Base-by-base conservation (phyloP, 2,329 filamentous ascomycete genomes). In the Pezicula neosporulosa region DNA sequence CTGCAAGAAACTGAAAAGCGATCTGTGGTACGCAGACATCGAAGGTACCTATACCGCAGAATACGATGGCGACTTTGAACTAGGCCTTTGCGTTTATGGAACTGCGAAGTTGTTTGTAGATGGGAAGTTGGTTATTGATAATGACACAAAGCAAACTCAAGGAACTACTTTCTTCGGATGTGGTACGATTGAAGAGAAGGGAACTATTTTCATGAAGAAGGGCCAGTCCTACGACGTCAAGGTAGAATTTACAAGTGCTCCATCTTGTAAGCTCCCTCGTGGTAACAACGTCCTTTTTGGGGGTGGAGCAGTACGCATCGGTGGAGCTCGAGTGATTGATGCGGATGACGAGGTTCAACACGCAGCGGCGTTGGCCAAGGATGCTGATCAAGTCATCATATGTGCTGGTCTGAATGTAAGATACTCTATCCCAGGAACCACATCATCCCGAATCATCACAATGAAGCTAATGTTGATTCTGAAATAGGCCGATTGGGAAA, bases 351-450 rank as follows among this genome's bases (percentile, higher is more conserved):
- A 86, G 62, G 83, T 91, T 50, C 70, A 78, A 46, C 77, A 83
- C 54, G 88, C 89, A 1, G 85, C 87, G 1, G 74, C 78, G 27
- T 73, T 87, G 6, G 90, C 90, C 28, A 79, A 77, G 63, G 76
- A 80, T 39, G 85, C 85, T 1, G 88, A 93, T 51, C 86, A 92
- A 63, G 89, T 92, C 44, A 78, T 94, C 55, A 75, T 94, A 49
- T 88, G 89, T 63, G 85, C 85, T 2, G 90, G 90, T 2, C 77
- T 94, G 44, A 92, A 91, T 62, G 80, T 64, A 57, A 21, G 59
- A 49, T 19, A 39, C 18, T 36, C 5, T n/a, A 27, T 24, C 24
- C 3, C 24, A 24, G 24, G 24, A 24, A 24, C 24, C 6, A 24
- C 24, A 24, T 6, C 24, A 24, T 24, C 24, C 24, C 6, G 2